Evolutionary conservation across 2,329 filamentous ascomycete genomes (phyloP).

Genomic region (Neopestalotiopsis rosae): DNA sequence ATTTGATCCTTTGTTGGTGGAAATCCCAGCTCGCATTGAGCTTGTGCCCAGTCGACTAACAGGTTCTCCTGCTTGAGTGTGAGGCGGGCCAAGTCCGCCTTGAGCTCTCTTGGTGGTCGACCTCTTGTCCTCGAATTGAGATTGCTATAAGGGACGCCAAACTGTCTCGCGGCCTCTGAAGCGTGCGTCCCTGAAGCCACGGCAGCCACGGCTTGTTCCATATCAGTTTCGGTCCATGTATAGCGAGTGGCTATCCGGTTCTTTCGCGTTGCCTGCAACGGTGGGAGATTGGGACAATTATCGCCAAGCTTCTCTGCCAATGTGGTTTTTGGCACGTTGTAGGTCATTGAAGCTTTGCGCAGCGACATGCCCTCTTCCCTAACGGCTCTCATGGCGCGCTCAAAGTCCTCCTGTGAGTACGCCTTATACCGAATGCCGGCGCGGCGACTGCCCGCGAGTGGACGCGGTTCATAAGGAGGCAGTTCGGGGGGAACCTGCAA

Average conservation of each 20-base stretch:
- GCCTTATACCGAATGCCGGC: slow-evolving; percentile 29
- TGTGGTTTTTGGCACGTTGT: slow-evolving; percentile 31
- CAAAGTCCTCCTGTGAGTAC: slow-evolving; percentile 30
- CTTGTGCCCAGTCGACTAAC: slow-evolving; percentile 32
- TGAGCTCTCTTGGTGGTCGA: slow-evolving; percentile 25
- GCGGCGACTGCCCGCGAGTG: slow-evolving; percentile 19
- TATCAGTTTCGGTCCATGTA: slow-evolving; percentile 30
- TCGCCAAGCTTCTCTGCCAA: slow-evolving; percentile 28
- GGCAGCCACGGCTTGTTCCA: slow-evolving; percentile 26
- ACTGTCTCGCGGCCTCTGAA: slow-evolving; percentile 27
- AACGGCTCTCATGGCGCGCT: slow-evolving; percentile 24
- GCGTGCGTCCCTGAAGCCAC: slow-evolving; percentile 24
- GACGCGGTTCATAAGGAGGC: slow-evolving; percentile 14
- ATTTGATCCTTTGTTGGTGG: slow-evolving; percentile 32
- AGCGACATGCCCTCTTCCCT: slow-evolving; percentile 29
- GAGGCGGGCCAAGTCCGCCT: slow-evolving; percentile 27
- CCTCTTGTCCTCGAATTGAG: slow-evolving; percentile 30
- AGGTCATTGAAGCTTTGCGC: slow-evolving; percentile 27
- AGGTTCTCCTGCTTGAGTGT: slow-evolving; percentile 31
- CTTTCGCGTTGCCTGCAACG: slow-evolving; percentile 21
- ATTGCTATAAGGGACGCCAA: slow-evolving; percentile 31
- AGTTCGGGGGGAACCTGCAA: not conserved
- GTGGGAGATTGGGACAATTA: slow-evolving; percentile 22
- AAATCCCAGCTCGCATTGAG: slow-evolving; percentile 28
- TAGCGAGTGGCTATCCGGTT: slow-evolving; percentile 20